Evolutionary conservation across 306 rosid genomes (phyloP).

Genomic region (Lotus japonicus): DNA sequence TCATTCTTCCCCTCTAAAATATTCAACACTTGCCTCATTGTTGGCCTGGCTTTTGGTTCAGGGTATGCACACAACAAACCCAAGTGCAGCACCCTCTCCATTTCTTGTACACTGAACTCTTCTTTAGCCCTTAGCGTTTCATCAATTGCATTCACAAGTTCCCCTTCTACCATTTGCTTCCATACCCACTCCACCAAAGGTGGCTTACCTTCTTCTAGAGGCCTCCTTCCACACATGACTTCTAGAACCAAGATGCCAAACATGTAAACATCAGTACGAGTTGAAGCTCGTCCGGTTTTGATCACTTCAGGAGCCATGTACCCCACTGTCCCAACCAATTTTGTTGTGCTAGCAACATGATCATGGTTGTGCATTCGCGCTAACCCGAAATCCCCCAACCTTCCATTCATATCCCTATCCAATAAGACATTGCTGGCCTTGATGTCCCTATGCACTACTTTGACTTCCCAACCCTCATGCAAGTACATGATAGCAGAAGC

Average conservation of each 20-base stretch:
- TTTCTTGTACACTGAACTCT: constrained; percentile 39
- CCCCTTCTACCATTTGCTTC: constrained; percentile 43
- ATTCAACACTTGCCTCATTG: constrained; percentile 66
- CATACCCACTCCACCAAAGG: constrained; percentile 59
- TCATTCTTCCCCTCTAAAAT: constrained; percentile 57
- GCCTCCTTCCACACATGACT: constrained; percentile 84
- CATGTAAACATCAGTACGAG: constrained; percentile 65
- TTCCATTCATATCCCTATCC: constrained; percentile 77
- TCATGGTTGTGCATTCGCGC: constrained; percentile 62
- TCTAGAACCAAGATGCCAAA: constrained; percentile 74
- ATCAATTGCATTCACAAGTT: constrained; percentile 45
- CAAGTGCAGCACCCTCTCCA: constrained; percentile 55
- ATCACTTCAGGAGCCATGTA: constrained; percentile 79
- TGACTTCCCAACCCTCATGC: constrained; percentile 89
- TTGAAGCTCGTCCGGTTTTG: constrained; percentile 57
- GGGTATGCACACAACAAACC: constrained; percentile 75
- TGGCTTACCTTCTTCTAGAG: constrained; percentile 63
- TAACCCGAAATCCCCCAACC: constrained; percentile 76
- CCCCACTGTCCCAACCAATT: constrained; percentile 74
- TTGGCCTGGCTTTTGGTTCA: constrained; percentile 61
- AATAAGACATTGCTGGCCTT: constrained; percentile 83
- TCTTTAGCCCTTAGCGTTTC: constrained; percentile 40
- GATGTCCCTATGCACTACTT: constrained; percentile 78
- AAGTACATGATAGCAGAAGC: constrained; percentile 63
- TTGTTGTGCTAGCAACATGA: constrained; percentile 59